Evolutionary conservation across 2,329 filamentous ascomycete genomes (phyloP), one percentile per base, ranked within the genome.

Genomic region (Cordyceps cateniannulata): DNA sequence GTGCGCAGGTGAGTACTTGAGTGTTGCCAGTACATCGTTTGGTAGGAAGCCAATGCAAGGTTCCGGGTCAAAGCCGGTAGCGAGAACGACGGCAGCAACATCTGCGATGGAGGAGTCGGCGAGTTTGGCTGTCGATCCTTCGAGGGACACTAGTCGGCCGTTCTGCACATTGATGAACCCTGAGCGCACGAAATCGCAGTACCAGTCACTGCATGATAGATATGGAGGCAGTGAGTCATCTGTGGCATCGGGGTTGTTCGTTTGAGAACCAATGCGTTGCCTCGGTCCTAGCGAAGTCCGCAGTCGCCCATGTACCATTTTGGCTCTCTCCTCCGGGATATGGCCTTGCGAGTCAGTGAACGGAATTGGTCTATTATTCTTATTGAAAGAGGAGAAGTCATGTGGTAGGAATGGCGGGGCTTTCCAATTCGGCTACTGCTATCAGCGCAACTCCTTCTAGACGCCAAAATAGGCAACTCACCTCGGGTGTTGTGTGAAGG

Each of bases 301-400:
- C 62, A 79, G 82, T 9, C 80, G 82, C 1, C 72, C 72, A 62
- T 91, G 84, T 0, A 78, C 76, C 14, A 74, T 71, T 48, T 75
- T 75, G 1, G 87, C 86, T 3, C 79, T 80, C 3, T 87, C 82
- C 14, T 79, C 71, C 0, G 81, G 76, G 25, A 92, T 82, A 47
- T 85, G 84, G 0, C 89, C 88, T 53, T 89, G 85, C 0, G 76
- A 80, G 63, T 91, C 87, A 6, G 74, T 73, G 1, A 93, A 75
- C 0, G 83, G 82, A 0, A 76, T 71, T 0, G 84, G 82, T 5
- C 89, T 80, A 59, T 84, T 83, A 29, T 79, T 80, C 5, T 90
- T 72, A 66, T 95, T 90, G 68, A 90, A 91, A 2, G 89, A 84
- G 2, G 81, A 76, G 48, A 93, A 77, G 69, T 96, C 91, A 8